Base-by-base conservation (phyloP, 1,139 yeast genomes). In the Scheffersomyces insectosa region DNA sequence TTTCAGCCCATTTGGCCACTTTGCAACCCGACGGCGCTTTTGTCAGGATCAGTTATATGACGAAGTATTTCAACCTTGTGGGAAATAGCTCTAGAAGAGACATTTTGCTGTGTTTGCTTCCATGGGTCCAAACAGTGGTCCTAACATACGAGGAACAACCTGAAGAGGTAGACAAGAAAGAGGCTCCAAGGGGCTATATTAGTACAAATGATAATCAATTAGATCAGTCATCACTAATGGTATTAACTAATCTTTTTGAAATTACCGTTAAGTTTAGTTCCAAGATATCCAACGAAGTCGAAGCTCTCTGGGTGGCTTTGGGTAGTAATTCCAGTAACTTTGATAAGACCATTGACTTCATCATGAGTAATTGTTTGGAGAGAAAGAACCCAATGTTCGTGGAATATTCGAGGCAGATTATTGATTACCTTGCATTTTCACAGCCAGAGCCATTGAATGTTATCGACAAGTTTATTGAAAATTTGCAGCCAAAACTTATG, bases 301-400 rank as follows among this genome's bases (percentile, higher is more conserved):
- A 91, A 60, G 95, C 96, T 0, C 65, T 93, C 32, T 95, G 99
- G 99, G 89, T 88, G 3, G 95, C 97, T 0, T 70, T 93, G 32
- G 96, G 95, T 1, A 82, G 82, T 42, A 78, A 79, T 32, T 75
- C 82, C 9, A 76, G 74, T 9, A 91, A 93, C 56, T 84, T 85
- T 31, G 83, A 83, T 44, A 82, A 80, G 7, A 86, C 90, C 14
- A 65, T 88, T 54, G 88, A 84, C 38, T 93, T 82, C 56, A 71
- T 90, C 33, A 72, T 89, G 40, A 75, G 73, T 28, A 81, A 83
- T 37, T 85, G 96, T 36, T 70, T 91, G 43, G 83, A 83, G 37
- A 74, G 86, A 42, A 80, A 88, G 48, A 88, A 85, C 52, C 80
- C 95, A 0, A 66, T 72, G 1, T 87, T 91, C 65, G 93, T 93